These are phyloP conservation scores for Herpomyces periplanetae DNA, from an alignment of 2,329 filamentous ascomycete genomes.

Conservation along the genomic window DNA sequence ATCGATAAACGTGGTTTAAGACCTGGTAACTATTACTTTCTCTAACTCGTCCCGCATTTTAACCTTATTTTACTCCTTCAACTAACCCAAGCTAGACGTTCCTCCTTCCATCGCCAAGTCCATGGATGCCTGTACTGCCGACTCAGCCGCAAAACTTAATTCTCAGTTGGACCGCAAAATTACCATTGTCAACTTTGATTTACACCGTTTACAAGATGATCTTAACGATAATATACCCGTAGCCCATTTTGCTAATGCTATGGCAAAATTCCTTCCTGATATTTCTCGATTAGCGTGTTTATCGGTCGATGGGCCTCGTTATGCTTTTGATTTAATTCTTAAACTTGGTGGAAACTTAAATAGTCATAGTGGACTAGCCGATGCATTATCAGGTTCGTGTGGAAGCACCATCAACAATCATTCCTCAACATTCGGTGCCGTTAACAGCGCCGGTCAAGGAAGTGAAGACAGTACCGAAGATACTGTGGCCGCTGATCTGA, in stretches of 20 bases:
- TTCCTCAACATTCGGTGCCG: background rate
- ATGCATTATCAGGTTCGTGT: background rate
- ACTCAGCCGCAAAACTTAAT: conserved; percentile 13
- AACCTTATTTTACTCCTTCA: conserved; percentile 2
- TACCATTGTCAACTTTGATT: conserved; percentile 16
- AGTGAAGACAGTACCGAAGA: no score
- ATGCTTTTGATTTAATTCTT: conserved; percentile 14
- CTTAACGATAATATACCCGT: conserved; percentile 14
- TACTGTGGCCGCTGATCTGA: no score
- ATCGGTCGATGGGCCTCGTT: conserved; percentile 10
- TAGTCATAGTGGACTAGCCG: conserved; percentile 13
- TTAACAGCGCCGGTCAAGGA: conserved; percentile 6
- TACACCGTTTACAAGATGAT: conserved; percentile 15
- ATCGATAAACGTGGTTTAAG: conserved; percentile 15
- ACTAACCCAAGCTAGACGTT: conserved; percentile 9
- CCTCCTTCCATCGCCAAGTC: conserved; percentile 13
- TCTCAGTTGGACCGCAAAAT: conserved; percentile 17
- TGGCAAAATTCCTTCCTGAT: conserved; percentile 15
- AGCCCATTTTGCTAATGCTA: conserved; percentile 13
- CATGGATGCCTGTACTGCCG: conserved; percentile 12
- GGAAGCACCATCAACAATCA: background rate
- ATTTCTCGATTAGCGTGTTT: conserved; percentile 12
- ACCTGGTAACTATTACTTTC: conserved; percentile 9
- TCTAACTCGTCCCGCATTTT: background rate
- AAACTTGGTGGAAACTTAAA: conserved; percentile 16